Base-by-base conservation (phyloP, 345 rosid species). In the Brassica rapa region DNA sequence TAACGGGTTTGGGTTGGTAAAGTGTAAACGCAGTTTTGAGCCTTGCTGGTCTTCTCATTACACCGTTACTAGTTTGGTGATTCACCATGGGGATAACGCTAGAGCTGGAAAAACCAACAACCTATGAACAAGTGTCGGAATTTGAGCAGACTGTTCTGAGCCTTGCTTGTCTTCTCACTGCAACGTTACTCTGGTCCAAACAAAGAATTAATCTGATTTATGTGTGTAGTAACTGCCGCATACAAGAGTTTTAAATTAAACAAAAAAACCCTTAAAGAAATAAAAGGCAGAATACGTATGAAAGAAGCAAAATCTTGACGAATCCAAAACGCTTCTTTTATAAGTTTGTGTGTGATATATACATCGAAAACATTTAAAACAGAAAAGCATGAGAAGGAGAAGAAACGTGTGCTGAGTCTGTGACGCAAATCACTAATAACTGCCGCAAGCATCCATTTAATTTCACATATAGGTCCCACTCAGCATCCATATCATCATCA, bases 271-370 rank as follows among this genome's bases (percentile, higher is more conserved):
- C 1, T 49, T n/a, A 49, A 14, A 49, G 56, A 68, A 29, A 68
- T 0, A 33, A 9, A 71, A 57, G 29, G n/a, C 2, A 74, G 75
- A 62, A 63, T 80, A 68, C 79, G 75, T 80, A 74, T 21, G 75
- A 53, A 63, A 74, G 79, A 80, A 75, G 76, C 53, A 80, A 75
- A 56, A 56, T 74, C 71, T 74, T 6, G 62, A 2, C 59, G 78
- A 73, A 79, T 74, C 79, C 79, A 74, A 74, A 73, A 74, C 19
- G 62, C 68, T 74, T 74, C 61, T 80, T 74, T 74, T 11, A 41
- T 57, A 80, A 61, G 64, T 70, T 63, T 37, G 30, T 74, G 62
- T 53, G 74, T 16, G 21, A 19, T 19, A 19, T 51, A n/a, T 62
- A 33, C 39, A 41, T 15, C 9, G 41, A 24, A 76, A 63, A 77